phyloP scores from a whole-genome alignment of 1,284 basidiomycete species.

The Flammula alnicola region DNA sequence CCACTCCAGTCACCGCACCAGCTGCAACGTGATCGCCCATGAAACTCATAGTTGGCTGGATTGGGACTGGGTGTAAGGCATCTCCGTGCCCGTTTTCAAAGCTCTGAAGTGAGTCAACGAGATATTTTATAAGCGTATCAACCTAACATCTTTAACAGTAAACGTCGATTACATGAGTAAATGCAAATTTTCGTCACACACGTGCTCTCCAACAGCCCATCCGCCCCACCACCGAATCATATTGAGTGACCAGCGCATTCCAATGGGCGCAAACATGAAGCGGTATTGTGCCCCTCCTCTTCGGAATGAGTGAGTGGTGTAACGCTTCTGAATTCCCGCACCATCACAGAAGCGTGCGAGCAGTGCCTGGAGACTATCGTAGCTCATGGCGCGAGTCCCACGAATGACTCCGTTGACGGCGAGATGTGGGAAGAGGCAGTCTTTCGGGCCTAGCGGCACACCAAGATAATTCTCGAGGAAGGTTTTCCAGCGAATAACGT shows the following conservation, averaged over 20 bases:
- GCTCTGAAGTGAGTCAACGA: conserved; percentile 34
- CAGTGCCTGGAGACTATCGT: conserved; percentile 31
- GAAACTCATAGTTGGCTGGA: conserved; percentile 20
- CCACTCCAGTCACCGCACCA: too few relatives aligned
- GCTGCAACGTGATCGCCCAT: too few relatives aligned
- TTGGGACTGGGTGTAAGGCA: conserved; percentile 24
- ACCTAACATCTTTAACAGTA: conserved; percentile 19
- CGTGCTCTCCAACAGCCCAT: conserved; percentile 40
- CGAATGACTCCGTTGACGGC: conserved; percentile 31
- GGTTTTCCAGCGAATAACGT: conserved; percentile 31
- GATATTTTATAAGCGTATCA: conserved; percentile 28
- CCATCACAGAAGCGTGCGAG: conserved; percentile 28
- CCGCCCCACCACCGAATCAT: conserved; percentile 46
- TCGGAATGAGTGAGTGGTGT: conserved; percentile 40
- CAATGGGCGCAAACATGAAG: conserved; percentile 41
- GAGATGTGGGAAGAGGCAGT: conserved; percentile 41
- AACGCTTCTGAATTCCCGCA: conserved; percentile 28
- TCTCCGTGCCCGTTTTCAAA: conserved; percentile 33
- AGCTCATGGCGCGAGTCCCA: conserved; percentile 25
- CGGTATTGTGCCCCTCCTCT: conserved; percentile 42
- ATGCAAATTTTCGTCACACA: too few relatives aligned
- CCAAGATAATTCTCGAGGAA: conserved; percentile 27
- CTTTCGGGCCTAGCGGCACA: conserved; percentile 26
- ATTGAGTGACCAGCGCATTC: conserved; percentile 37
- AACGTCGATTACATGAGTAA: neutral